phyloP scores from a whole-genome alignment of 1,284 basidiomycete genomes.

The Pascua sp. region DNA sequence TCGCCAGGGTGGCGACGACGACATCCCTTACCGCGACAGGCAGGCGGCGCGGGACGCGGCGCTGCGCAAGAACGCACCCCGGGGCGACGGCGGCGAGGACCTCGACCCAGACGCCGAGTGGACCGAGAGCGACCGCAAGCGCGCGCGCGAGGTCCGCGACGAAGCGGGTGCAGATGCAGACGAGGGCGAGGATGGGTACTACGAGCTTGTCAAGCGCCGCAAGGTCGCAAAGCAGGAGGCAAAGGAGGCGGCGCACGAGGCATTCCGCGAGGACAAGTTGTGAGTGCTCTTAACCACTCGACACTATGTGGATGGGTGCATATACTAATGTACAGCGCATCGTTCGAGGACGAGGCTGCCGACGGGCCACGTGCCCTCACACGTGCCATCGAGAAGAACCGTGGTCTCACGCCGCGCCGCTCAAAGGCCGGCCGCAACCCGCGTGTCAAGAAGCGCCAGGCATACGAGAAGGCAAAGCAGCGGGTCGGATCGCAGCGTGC shows the following conservation, averaged over 20 bases:
- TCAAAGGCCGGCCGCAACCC: slow-evolving; percentile 85
- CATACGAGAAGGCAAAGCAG: slow-evolving; percentile 90
- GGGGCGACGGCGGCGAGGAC: slow-evolving; percentile 37
- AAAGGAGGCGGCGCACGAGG: slow-evolving; percentile 78
- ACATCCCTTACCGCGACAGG: slow-evolving; percentile 54
- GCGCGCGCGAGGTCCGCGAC: slow-evolving; percentile 50
- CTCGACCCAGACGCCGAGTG: slow-evolving; percentile 47
- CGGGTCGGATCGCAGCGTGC: slow-evolving; percentile 82
- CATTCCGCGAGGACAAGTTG: slow-evolving; percentile 61
- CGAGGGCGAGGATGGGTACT: slow-evolving; percentile 66
- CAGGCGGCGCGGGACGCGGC: slow-evolving; percentile 52
- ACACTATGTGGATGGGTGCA: background rate
- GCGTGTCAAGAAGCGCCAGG: slow-evolving; percentile 88
- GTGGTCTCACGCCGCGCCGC: slow-evolving; percentile 82
- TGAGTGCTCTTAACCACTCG: slow-evolving; percentile 46
- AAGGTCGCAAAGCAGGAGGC: slow-evolving; percentile 68
- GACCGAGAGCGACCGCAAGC: slow-evolving; percentile 55
- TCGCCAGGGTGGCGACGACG: slow-evolving; percentile 70
- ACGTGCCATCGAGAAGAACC: slow-evolving; percentile 85
- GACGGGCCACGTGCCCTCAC: slow-evolving; percentile 74
- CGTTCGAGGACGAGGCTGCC: slow-evolving; percentile 54
- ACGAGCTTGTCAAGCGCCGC: slow-evolving; percentile 75
- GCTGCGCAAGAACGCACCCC: slow-evolving; percentile 49
- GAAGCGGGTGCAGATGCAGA: slow-evolving; percentile 53
- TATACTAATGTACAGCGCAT: slow-evolving; percentile 49